Evolutionary conservation across 345 rosid genomes (phyloP).

Genomic region (Camelina sativa): DNA sequence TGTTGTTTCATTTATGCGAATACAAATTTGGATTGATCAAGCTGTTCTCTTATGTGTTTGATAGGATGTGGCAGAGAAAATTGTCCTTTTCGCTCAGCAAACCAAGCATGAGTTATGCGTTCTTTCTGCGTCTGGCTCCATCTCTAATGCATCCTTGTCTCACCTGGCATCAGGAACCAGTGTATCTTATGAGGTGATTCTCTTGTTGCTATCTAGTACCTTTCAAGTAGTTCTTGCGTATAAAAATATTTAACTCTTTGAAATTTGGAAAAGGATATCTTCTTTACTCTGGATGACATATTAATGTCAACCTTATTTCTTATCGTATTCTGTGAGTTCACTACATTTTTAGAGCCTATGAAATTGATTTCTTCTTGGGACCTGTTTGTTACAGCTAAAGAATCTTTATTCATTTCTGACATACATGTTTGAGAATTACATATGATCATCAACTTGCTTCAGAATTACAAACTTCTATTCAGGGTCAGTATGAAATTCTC

Average conservation of each 20-base stretch:
- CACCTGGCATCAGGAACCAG: slow-evolving; percentile 86
- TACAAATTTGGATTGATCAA: neutral
- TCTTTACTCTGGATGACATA: neutral
- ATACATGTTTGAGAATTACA: slow-evolving; percentile 26
- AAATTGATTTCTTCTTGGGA: neutral
- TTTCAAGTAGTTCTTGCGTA: slow-evolving; percentile 8
- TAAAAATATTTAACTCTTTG: neutral
- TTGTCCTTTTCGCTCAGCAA: slow-evolving; percentile 71
- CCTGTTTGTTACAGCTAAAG: slow-evolving; percentile 1
- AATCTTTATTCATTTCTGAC: slow-evolving; percentile 3
- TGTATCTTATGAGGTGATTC: slow-evolving; percentile 76
- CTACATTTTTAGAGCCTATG: neutral
- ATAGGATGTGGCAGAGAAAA: slow-evolving; percentile 87
- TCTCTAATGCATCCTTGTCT: slow-evolving; percentile 76
- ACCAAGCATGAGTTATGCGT: slow-evolving; percentile 80
- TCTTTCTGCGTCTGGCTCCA: slow-evolving; percentile 86
- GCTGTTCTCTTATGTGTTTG: slow-evolving; percentile 21
- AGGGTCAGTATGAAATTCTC: slow-evolving; percentile 91
- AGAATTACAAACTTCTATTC: slow-evolving; percentile 35
- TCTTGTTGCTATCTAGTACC: slow-evolving; percentile 29
- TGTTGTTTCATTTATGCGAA: slow-evolving; percentile 10
- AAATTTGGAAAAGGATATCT: slow-evolving; percentile 19
- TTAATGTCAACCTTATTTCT: neutral
- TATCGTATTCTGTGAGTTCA: neutral
- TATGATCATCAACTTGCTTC: slow-evolving; percentile 30